These are phyloP conservation scores for Peterozyma toletana DNA, from an alignment of 805 yeast species.

Conservation along the genomic window DNA sequence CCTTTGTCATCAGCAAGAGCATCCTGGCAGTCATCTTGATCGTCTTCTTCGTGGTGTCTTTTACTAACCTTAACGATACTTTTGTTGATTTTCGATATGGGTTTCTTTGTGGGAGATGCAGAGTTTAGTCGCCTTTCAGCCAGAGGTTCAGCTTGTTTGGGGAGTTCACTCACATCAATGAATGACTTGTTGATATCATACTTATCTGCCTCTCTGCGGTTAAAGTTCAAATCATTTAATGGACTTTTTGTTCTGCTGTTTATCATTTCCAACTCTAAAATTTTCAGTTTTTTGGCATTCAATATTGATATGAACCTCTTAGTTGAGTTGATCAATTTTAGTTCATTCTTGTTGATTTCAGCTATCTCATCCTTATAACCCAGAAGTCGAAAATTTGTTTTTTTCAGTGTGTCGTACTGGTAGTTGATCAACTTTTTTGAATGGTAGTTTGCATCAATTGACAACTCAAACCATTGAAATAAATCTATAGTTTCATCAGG, in stretches of 20 bases:
- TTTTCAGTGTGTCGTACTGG: too few species aligned
- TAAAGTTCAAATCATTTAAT: background rate
- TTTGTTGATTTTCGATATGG: background rate
- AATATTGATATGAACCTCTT: constrained; percentile 20
- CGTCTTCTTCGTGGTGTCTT: background rate
- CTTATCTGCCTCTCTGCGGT: constrained; percentile 1
- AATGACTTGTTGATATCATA: constrained; percentile 1
- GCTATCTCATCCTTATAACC: too few species aligned
- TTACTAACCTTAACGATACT: background rate
- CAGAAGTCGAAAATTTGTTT: too few species aligned
- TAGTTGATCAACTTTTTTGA: too few species aligned
- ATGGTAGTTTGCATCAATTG: too few species aligned
- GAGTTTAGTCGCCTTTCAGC: background rate
- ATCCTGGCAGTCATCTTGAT: background rate
- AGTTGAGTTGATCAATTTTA: too few species aligned
- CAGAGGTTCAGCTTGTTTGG: background rate
- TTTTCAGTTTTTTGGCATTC: constrained; percentile 23
- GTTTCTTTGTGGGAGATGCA: background rate
- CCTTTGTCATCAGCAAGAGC: background rate
- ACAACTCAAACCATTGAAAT: constrained; percentile 5
- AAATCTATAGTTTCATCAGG: background rate
- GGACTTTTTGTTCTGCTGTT: background rate
- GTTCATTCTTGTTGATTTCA: too few species aligned
- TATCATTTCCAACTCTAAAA: constrained; percentile 17
- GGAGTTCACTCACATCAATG: constrained; percentile 1